Percentiles rank a stretch among this genome's conserved stretches.
Conservation (phyloP, 2,329 filamentous ascomycete species). For the Pseudogymnoascus sp. region DNA sequence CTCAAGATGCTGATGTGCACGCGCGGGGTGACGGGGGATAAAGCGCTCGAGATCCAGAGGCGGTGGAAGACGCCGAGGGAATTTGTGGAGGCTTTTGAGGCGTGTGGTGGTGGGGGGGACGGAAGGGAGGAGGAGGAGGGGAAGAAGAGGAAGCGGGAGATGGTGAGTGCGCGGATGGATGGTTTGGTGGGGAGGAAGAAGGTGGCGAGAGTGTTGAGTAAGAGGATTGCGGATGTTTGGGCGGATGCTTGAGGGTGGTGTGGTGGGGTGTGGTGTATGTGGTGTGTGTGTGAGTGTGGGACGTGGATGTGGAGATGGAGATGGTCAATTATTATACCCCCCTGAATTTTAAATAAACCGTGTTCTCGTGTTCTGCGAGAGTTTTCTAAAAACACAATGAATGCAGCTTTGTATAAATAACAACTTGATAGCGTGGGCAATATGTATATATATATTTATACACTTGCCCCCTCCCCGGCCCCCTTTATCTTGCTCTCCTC, state of each 20-base stretch:
- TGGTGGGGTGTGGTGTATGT: no score
- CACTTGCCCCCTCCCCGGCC: no score
- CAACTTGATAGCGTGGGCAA: no score
- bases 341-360: no score
- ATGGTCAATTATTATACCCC: no score
- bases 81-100: constrained; percentile 62
- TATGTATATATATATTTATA: no score
- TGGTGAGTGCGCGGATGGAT: constrained; percentile 51
- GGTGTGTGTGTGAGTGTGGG: no score
- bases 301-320: no score
- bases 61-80: constrained; percentile 67
- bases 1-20: constrained; percentile 84
- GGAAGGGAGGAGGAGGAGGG: constrained; percentile 30
- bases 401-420: no score
- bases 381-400: no score
- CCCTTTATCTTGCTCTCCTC: no score
- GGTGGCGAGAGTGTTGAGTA: constrained; percentile 56
- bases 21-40: constrained; percentile 66
- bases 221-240: constrained; percentile 68
- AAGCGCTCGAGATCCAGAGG: constrained; percentile 71
- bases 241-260: constrained; percentile 39
- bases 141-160: constrained; percentile 48
- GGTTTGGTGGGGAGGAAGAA: constrained; percentile 60
- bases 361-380: no score
- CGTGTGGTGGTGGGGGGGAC: constrained; percentile 38